Evolutionary conservation across 495 filamentous ascomycete species (phyloP).

Genomic region (Aspergillus mulundensis): DNA sequence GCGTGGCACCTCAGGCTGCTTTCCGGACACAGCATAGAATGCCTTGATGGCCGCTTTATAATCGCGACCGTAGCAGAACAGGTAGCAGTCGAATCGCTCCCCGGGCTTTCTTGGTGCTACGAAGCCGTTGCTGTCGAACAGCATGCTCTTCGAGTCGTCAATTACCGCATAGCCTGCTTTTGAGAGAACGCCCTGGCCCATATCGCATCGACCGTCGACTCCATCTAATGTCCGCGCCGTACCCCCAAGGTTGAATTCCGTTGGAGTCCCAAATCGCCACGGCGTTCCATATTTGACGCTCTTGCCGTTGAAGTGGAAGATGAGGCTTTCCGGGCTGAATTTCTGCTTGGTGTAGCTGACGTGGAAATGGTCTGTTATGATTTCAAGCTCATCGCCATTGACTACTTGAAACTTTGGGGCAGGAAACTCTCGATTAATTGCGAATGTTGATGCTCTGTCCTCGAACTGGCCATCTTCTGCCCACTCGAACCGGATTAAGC

Average conservation of each 20-base stretch:
- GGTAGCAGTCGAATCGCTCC: constrained; percentile 49
- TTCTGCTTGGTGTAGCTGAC: constrained; percentile 48
- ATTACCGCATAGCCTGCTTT: constrained; percentile 43
- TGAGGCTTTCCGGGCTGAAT: constrained; percentile 45
- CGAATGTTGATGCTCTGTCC: constrained; percentile 54
- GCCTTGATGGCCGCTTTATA: constrained; percentile 51
- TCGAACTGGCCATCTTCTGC: constrained; percentile 52
- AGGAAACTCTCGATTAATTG: constrained; percentile 46
- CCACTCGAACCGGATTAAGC: constrained; percentile 55
- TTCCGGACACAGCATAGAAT: constrained; percentile 52
- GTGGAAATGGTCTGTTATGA: constrained; percentile 48
- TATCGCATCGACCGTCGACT: constrained; percentile 42
- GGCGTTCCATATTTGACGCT: constrained; percentile 27
- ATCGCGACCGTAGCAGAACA: constrained; percentile 54
- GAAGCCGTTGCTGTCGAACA: constrained; percentile 50
- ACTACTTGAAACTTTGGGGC: constrained; percentile 43
- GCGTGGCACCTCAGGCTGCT: constrained; percentile 51
- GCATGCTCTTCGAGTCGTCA: constrained; percentile 54
- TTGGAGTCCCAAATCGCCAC: constrained; percentile 46
- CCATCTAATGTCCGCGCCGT: constrained; percentile 53
- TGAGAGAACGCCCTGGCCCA: constrained; percentile 48
- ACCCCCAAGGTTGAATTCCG: constrained; percentile 42
- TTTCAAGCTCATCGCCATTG: constrained; percentile 40
- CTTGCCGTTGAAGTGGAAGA: constrained; percentile 31
- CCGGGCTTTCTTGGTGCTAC: constrained; percentile 37